phyloP scores from a whole-genome alignment of 768 basidiomycete genomes.

The Rhodotorula sphaerocarpa region DNA sequence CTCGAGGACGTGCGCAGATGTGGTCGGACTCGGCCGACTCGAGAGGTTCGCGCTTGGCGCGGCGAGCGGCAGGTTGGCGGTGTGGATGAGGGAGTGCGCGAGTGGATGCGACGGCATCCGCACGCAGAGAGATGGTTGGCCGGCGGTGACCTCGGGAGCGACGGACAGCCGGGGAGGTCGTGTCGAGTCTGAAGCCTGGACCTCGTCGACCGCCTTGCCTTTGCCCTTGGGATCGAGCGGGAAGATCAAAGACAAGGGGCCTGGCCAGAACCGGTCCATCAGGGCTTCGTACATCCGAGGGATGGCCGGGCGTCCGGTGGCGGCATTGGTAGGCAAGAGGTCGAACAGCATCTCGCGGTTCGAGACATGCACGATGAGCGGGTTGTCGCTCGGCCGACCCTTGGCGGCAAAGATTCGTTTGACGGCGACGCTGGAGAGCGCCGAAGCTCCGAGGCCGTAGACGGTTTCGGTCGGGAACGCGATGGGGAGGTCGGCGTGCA shows the following conservation, averaged over 20 bases:
- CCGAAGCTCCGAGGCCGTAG: constrained; percentile 88
- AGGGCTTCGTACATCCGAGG: constrained; percentile 62
- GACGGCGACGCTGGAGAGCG: constrained; percentile 56
- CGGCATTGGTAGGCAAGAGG: constrained; percentile 54
- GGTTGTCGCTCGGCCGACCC: constrained; percentile 88
- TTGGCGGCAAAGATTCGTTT: constrained; percentile 75
- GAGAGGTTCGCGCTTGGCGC: constrained; percentile 94
- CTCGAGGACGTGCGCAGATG: constrained; percentile 68
- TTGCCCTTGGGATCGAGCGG: constrained; percentile 45
- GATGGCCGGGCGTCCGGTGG: constrained; percentile 39
- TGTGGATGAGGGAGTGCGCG: constrained; percentile 75
- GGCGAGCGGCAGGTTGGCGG: constrained; percentile 67
- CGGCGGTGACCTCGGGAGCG: constrained; percentile 69
- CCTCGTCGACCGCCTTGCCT: not conserved
- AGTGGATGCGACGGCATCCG: constrained; percentile 92
- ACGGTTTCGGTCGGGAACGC: constrained; percentile 98
- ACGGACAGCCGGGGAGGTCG: constrained; percentile 45
- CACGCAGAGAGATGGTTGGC: constrained; percentile 72
- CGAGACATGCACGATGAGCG: constrained; percentile 92
- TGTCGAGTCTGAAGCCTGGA: not conserved
- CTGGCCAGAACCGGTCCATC: constrained; percentile 87
- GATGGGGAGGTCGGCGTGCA: constrained; percentile 46
- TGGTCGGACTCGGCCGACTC: constrained; percentile 87
- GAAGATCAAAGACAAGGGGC: constrained; percentile 83
- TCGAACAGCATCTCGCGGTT: constrained; percentile 68